A percentile compares a stretch with the other conserved stretches of the same genome.
Evolutionary conservation across 208 protist genomes (phyloP).

Genomic region (Plasmodiophora brassicae): DNA sequence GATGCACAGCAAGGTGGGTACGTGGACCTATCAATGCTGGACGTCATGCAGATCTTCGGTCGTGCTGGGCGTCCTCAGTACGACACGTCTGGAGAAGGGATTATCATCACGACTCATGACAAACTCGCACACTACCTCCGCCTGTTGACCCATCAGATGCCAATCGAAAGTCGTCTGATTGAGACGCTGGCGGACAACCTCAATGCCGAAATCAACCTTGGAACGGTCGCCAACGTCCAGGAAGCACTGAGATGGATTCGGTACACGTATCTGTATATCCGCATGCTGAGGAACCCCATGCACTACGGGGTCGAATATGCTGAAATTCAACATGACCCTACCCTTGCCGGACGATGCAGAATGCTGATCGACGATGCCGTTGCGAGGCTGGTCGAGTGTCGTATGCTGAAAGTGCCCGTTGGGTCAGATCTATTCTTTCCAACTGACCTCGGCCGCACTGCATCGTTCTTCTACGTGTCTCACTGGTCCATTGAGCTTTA

Average conservation of each 20-base stretch:
- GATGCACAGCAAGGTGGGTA: constrained; percentile 86
- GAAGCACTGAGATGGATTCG: constrained; percentile 95
- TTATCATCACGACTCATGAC: constrained; percentile 85
- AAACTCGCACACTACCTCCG: constrained; percentile 97
- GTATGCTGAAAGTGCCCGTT: neutral
- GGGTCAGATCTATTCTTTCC: constrained; percentile 1
- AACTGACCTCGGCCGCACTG: neutral
- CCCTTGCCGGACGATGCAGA: constrained; percentile 64
- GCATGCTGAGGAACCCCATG: constrained; percentile 87
- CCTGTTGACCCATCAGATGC: constrained; percentile 95
- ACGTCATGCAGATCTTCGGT: constrained; percentile 99
- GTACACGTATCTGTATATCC: constrained; percentile 95
- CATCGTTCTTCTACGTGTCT: constrained; percentile 20
- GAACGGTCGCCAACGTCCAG: constrained; percentile 80
- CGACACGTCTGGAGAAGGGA: constrained; percentile 88
- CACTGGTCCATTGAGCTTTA: neutral
- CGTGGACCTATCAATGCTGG: constrained; percentile 87
- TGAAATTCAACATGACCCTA: constrained; percentile 70
- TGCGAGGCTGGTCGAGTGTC: constrained; percentile 65
- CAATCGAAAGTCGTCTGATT: constrained; percentile 97
- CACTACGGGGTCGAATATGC: constrained; percentile 80
- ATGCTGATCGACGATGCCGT: constrained; percentile 89
- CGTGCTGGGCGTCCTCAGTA: constrained; percentile 90
- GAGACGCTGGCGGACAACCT: constrained; percentile 88
- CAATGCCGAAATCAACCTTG: constrained; percentile 96